phyloP scores from a whole-genome alignment of 768 basidiomycete species.

The Termitomyces sp. region DNA sequence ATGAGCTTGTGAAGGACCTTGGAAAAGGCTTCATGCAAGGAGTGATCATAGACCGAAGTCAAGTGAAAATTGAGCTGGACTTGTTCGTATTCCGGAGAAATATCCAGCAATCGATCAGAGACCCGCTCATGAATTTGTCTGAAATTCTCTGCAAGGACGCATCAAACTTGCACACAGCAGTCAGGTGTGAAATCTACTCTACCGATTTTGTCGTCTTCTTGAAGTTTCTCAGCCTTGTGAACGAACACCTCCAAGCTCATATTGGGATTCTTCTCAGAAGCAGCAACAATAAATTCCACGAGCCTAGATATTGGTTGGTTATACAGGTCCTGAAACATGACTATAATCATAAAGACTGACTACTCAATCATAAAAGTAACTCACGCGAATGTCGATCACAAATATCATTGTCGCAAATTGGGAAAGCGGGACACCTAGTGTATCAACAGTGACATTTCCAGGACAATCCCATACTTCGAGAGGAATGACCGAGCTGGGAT shows the following conservation, averaged over 20 bases:
- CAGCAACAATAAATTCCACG: constrained; percentile 76
- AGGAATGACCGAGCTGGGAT: constrained; percentile 79
- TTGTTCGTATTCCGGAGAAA: constrained; percentile 71
- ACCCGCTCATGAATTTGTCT: constrained; percentile 87
- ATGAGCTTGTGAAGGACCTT: constrained; percentile 85
- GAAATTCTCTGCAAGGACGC: constrained; percentile 66
- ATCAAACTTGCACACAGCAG: neutral
- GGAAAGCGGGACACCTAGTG: constrained; percentile 70
- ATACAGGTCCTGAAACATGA: constrained; percentile 64
- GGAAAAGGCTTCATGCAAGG: constrained; percentile 89
- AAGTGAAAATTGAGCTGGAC: constrained; percentile 84
- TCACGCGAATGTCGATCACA: constrained; percentile 91
- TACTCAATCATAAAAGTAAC: constrained; percentile 19
- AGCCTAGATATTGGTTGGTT: constrained; percentile 81
- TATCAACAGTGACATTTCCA: constrained; percentile 75
- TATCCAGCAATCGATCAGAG: constrained; percentile 76
- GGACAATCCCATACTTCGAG: constrained; percentile 97
- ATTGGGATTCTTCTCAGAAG: constrained; percentile 69
- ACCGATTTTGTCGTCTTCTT: constrained; percentile 92
- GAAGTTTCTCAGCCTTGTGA: constrained; percentile 90
- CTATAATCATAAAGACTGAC: neutral
- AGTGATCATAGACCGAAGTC: constrained; percentile 91
- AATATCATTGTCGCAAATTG: constrained; percentile 87
- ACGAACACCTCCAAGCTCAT: constrained; percentile 90
- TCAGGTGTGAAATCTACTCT: constrained; percentile 15